Evolutionary conservation across 2,329 filamentous ascomycete genomes (phyloP).

Genomic region (Cylindrodendrum hubeiense): DNA sequence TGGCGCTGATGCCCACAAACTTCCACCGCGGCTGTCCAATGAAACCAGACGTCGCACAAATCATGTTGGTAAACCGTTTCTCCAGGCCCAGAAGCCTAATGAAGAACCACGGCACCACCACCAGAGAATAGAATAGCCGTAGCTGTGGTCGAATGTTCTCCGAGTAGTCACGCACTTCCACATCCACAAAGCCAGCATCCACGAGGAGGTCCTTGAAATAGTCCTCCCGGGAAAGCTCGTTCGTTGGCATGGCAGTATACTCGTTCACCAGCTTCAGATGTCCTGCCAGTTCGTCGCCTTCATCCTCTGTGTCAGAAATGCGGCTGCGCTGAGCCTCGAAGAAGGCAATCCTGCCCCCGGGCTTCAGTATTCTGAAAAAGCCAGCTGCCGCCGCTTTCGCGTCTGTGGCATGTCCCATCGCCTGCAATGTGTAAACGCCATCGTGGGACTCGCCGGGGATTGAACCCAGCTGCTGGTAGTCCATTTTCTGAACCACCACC

Average conservation of each 20-base stretch:
- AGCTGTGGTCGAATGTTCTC: constrained; percentile 62
- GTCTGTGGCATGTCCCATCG: constrained; percentile 65
- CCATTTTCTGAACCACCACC: constrained; percentile 56
- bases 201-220: constrained; percentile 55
- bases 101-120: constrained; percentile 60
- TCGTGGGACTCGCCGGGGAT: constrained; percentile 57
- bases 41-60: constrained; percentile 24
- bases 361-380: constrained; percentile 61
- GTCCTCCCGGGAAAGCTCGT: constrained; percentile 52
- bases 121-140: constrained; percentile 60
- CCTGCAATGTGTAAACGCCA: constrained; percentile 68
- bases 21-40: constrained; percentile 29
- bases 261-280: constrained; percentile 53
- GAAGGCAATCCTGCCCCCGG: constrained; percentile 59
- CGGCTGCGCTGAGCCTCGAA: constrained; percentile 60
- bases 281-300: constrained; percentile 35
- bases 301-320: constrained; percentile 42
- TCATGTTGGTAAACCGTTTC: constrained; percentile 57
- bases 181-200: constrained; percentile 59
- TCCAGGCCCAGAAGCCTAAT: constrained; percentile 58
- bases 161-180: constrained; percentile 58
- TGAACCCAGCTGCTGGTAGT: constrained; percentile 64
- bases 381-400: constrained; percentile 56
- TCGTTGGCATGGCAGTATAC: constrained; percentile 60
- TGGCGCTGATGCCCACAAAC: constrained; percentile 31